phyloP scores from a whole-genome alignment of 2,329 filamentous ascomycete species.

The Conoideocrella luteorostrata region DNA sequence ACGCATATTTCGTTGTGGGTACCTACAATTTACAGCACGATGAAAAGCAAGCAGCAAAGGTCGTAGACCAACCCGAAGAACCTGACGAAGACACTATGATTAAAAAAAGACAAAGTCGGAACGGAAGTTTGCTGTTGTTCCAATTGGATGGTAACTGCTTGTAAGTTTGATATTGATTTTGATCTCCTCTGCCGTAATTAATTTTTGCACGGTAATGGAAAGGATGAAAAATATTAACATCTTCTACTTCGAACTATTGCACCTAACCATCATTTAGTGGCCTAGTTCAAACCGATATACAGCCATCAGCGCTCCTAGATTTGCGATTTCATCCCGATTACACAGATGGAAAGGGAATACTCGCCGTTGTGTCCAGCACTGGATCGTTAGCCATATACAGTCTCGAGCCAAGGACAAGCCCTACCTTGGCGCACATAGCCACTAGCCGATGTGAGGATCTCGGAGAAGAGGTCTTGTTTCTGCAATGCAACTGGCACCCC shows the following conservation, averaged over 20 bases:
- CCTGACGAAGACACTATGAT: slow-evolving; percentile 13
- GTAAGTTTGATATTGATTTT: slow-evolving; percentile 45
- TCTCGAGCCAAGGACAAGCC: slow-evolving; percentile 33
- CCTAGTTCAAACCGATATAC: slow-evolving; percentile 49
- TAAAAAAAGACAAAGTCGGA: slow-evolving; percentile 53
- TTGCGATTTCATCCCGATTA: slow-evolving; percentile 64
- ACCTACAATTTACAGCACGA: slow-evolving; percentile 77
- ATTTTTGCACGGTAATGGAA: no score
- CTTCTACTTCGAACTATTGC: background rate
- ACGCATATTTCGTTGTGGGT: slow-evolving; percentile 68
- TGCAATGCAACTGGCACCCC: slow-evolving; percentile 71
- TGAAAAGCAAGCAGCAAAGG: slow-evolving; percentile 23
- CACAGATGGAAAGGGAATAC: slow-evolving; percentile 37
- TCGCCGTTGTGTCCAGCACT: slow-evolving; percentile 74
- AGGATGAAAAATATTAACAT: background rate
- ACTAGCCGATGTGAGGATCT: slow-evolving; percentile 43
- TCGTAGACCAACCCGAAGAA: slow-evolving; percentile 12
- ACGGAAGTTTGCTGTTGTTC: slow-evolving; percentile 68
- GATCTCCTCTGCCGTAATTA: no score
- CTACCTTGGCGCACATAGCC: slow-evolving; percentile 32
- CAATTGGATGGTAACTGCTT: slow-evolving; percentile 43
- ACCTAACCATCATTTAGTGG: slow-evolving; percentile 6
- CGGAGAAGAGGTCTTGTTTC: slow-evolving; percentile 55
- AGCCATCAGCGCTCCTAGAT: slow-evolving; percentile 74
- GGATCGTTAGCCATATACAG: slow-evolving; percentile 61